Conservation (phyloP, 106 monocot species). For the Cymbidium sinense region DNA sequence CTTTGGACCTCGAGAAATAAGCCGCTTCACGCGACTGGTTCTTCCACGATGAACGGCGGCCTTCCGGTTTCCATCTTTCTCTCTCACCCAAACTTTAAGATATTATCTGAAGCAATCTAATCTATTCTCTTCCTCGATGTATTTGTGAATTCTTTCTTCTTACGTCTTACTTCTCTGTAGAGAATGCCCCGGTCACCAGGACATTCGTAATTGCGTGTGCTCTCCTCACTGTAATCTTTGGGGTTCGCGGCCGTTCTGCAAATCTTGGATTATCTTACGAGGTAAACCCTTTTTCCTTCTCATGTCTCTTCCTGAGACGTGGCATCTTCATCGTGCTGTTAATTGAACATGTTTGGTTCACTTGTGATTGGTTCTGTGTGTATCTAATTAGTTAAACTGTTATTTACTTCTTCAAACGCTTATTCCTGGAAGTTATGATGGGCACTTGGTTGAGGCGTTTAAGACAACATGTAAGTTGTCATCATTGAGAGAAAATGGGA, state of each 20-base stretch:
- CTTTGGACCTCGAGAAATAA: neutral
- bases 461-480: neutral
- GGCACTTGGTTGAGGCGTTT: neutral
- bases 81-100: neutral
- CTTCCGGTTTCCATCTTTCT: slow-evolving; percentile 40
- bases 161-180: slow-evolving; percentile 17
- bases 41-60: slow-evolving; percentile 41
- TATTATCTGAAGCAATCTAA: neutral
- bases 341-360: neutral
- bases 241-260: slow-evolving; percentile 20
- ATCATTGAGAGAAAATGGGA: neutral
- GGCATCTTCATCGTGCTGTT: neutral
- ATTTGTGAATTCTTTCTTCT: neutral
- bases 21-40: neutral
- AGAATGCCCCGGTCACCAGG: slow-evolving; percentile 56
- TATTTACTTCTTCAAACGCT: neutral
- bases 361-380: neutral
- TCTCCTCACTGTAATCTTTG: slow-evolving; percentile 37
- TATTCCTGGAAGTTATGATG: neutral
- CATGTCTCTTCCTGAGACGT: neutral
- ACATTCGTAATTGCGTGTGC: slow-evolving; percentile 30
- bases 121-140: neutral
- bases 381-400: neutral
- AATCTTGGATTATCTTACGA: slow-evolving; percentile 40
- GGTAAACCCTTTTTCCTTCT: slow-evolving; percentile 11